Base-by-base conservation (phyloP, 2,329 filamentous ascomycete genomes). In the Akanthomyces lecanii region DNA sequence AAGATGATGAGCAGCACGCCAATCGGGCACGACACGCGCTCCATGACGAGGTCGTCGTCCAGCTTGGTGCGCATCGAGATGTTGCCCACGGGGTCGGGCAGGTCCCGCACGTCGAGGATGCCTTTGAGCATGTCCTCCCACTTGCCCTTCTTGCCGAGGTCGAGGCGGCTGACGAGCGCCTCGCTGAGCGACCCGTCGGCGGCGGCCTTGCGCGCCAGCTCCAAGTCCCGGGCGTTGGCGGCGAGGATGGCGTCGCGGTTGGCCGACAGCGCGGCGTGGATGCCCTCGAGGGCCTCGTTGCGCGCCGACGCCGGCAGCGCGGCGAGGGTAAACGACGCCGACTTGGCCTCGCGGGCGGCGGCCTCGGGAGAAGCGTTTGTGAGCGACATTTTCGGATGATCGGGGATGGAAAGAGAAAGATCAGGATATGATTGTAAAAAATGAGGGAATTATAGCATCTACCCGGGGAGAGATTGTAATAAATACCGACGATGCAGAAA, bases 1-100 rank as follows among this genome's bases (percentile, higher is more conserved):
- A 99, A 99, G 72, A 99, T 98, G 77, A 99, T 95, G 68, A 99
- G 85, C 48, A 99, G 85, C n/a, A 98, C 93, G 64, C 95, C 95
- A 69, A 99, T 98, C 6, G 95, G 95, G 73, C 92, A 97, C 47
- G 91, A 92, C 53, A 97, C 90, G 66, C 93, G 88, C 73, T 97
- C 92, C 64, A 99, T 83, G 59, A 89, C 83, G 60, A 99, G 83
- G 60, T 88, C 89, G 69, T 97, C 90, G 74, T 98, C 95, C 12
- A 99, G 84, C 63, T 88, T 85, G 51, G 92, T 98, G 66, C 89
- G 87, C 71, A 96, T 81, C 47, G 91, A 93, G 61, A 95, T 82
- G 72, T 89, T 89, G 70, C 94, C 94, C 71, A 98, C 91, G 68
- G 95, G 95, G 78, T 99, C 95, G 55, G 90, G 85, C 33, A 99